Percentiles rank a stretch among this genome's conserved stretches.
These are phyloP conservation scores for Bruguiera sexangula DNA, from an alignment of 345 rosid species.

Conservation along the genomic window DNA sequence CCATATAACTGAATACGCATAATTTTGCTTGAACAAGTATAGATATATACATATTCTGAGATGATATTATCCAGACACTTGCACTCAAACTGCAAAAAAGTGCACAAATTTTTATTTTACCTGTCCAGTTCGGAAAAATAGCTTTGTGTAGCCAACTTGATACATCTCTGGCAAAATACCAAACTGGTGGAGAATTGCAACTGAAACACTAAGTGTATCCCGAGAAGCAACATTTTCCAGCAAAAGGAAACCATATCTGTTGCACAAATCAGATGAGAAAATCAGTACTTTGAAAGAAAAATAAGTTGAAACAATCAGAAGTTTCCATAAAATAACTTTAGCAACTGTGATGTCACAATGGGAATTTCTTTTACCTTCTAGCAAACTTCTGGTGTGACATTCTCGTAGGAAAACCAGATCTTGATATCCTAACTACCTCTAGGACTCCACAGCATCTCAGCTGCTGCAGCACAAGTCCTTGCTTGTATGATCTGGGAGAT, in stretches of 20 bases:
- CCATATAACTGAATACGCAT: neutral
- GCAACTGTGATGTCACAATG: neutral
- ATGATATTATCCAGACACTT: too few relatives aligned
- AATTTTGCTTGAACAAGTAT: too few relatives aligned
- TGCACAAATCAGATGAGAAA: slow-evolving; percentile 17
- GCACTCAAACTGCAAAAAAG: neutral
- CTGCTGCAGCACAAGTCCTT: slow-evolving; percentile 91
- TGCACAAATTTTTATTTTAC: slow-evolving; percentile 31
- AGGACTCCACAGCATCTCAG: slow-evolving; percentile 96
- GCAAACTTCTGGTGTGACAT: slow-evolving; percentile 96
- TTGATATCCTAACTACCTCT: slow-evolving; percentile 95
- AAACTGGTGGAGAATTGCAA: slow-evolving; percentile 98
- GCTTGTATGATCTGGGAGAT: slow-evolving; percentile 85
- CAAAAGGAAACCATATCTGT: slow-evolving; percentile 95
- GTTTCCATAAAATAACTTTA: neutral
- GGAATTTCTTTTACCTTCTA: slow-evolving; percentile 49
- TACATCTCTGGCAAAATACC: slow-evolving; percentile 97
- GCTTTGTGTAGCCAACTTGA: slow-evolving; percentile 97
- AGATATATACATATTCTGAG: too few relatives aligned
- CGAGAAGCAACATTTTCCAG: slow-evolving; percentile 69
- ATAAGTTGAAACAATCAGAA: neutral
- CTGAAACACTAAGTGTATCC: slow-evolving; percentile 94
- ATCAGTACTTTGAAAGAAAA: neutral
- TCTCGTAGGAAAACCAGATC: slow-evolving; percentile 97
- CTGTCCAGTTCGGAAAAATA: slow-evolving; percentile 98